Conservation (phyloP, 495 filamentous ascomycete species). For the Aspergillus sparsus region DNA sequence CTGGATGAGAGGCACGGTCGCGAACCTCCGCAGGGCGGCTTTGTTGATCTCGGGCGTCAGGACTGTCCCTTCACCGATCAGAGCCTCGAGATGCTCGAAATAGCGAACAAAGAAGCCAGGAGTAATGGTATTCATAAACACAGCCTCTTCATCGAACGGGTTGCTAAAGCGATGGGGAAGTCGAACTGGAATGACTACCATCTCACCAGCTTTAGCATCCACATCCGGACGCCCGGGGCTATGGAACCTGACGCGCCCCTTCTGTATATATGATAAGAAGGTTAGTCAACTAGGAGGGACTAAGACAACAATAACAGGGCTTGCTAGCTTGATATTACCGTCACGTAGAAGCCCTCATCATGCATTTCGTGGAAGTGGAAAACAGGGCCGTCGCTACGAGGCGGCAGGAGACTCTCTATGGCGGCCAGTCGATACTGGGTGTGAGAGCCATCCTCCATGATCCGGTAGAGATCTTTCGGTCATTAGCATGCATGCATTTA, state of each 20-base stretch:
- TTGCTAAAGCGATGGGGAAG: neutral
- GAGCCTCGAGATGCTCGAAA: neutral
- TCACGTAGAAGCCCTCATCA: neutral
- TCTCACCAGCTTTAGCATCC: neutral
- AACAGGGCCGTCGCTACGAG: neutral
- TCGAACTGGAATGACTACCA: neutral
- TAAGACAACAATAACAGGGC: too few species aligned
- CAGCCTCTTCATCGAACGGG: neutral
- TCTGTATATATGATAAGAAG: neutral
- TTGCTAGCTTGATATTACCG: neutral
- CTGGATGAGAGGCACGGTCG: neutral
- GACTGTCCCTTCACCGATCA: neutral
- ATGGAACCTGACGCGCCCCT: neutral
- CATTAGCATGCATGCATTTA: neutral
- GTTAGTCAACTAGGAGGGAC: too few species aligned
- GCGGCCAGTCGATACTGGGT: slow-evolving; percentile 3
- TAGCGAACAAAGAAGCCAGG: neutral
- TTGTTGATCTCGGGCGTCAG: slow-evolving; percentile 6
- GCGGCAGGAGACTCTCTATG: neutral
- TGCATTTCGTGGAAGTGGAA: slow-evolving; percentile 5
- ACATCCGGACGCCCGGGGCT: neutral
- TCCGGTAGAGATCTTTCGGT: neutral
- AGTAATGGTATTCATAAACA: neutral
- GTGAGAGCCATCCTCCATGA: neutral
- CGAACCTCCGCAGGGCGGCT: neutral